Conservation (phyloP, 2,329 filamentous ascomycete species). For the Didymella keratinophila region DNA sequence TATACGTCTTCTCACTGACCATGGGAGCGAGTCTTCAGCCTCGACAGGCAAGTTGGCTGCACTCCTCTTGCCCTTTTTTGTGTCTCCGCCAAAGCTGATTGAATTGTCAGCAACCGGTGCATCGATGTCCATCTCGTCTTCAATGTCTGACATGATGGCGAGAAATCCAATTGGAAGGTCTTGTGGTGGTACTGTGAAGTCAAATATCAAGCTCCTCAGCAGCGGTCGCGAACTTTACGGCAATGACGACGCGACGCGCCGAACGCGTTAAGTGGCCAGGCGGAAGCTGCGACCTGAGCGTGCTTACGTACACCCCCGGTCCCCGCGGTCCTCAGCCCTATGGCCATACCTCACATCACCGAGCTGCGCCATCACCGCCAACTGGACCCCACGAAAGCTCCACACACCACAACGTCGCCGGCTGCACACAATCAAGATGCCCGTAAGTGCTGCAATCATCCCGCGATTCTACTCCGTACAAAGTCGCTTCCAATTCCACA, state of each 20-base stretch:
- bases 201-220: neutral
- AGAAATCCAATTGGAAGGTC: neutral
- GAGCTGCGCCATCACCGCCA: slow-evolving; percentile 42
- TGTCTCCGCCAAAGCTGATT: slow-evolving; percentile 76
- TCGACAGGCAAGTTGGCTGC: slow-evolving; percentile 93
- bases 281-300: slow-evolving; percentile 25
- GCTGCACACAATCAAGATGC: slow-evolving; percentile 53
- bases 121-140: slow-evolving; percentile 74
- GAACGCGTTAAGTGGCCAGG: slow-evolving; percentile 52
- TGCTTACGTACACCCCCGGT: slow-evolving; percentile 42
- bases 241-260: slow-evolving; percentile 24
- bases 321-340: slow-evolving; percentile 46
- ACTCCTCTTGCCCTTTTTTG: slow-evolving; percentile 87
- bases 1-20: slow-evolving; percentile 61
- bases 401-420: slow-evolving; percentile 24
- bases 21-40: slow-evolving; percentile 91
- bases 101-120: slow-evolving; percentile 59
- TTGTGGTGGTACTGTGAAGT: neutral
- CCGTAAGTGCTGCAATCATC: slow-evolving; percentile 47
- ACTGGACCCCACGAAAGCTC: slow-evolving; percentile 30
- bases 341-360: slow-evolving; percentile 36
- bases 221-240: neutral
- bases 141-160: slow-evolving; percentile 62
- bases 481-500: slow-evolving; percentile 2
- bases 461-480: neutral